Evolutionary conservation across 192 early-diverging fungal genomes (phyloP).

Genomic region (Coemansia aciculifera): DNA sequence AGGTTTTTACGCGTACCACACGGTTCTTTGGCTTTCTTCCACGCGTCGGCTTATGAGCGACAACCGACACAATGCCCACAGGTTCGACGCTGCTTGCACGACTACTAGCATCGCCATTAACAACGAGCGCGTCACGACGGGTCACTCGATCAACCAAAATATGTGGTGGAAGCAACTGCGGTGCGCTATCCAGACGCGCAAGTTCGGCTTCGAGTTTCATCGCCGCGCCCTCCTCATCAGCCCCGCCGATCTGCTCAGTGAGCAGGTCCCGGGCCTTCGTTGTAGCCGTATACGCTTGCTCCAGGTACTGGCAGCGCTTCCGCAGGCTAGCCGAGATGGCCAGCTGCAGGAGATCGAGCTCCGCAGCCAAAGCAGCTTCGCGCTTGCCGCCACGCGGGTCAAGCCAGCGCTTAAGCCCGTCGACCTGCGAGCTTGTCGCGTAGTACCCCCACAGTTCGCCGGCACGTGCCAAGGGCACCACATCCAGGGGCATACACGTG

Average conservation of each 20-base stretch:
- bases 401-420: conserved; percentile 70
- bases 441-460: conserved; percentile 58
- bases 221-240: conserved; percentile 1
- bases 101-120: conserved; percentile 19
- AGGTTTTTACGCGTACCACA: conserved; percentile 10
- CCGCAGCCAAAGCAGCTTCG: conserved; percentile 63
- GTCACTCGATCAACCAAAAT: conserved; percentile 12
- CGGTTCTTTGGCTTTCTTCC: conserved; percentile 33
- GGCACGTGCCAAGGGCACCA: conserved; percentile 8
- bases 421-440: conserved; percentile 60
- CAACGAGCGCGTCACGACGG: background rate
- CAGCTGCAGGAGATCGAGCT: conserved; percentile 58
- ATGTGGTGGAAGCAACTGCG: conserved; percentile 32
- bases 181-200: conserved; percentile 17
- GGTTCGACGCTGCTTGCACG: conserved; percentile 40
- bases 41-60: conserved; percentile 23
- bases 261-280: conserved; percentile 26
- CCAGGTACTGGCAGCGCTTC: conserved; percentile 54
- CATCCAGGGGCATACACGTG: background rate
- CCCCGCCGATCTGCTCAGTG: conserved; percentile 26
- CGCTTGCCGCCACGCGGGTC: conserved; percentile 71
- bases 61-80: background rate
- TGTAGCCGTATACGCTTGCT: conserved; percentile 27
- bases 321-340: conserved; percentile 58
- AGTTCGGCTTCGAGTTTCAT: conserved; percentile 25